Conservation (phyloP, 2,329 filamentous ascomycete genomes). For the Clonostachys byssicola region DNA sequence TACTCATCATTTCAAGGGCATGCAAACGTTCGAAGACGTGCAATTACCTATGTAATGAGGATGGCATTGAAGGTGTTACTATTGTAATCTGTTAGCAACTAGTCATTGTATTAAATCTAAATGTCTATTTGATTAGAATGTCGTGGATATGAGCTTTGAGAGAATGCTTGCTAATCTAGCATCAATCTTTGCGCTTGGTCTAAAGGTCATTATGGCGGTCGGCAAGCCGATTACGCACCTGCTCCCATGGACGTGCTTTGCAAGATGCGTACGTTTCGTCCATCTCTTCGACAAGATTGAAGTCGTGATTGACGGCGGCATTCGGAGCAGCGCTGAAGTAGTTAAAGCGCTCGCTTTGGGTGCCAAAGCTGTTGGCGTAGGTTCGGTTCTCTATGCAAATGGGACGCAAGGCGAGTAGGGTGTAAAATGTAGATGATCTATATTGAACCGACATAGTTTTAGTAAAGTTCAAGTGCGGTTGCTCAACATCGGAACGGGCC, state of each 20-base stretch:
- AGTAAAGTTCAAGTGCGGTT: too few species aligned
- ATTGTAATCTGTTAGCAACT: neutral
- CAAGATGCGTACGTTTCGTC: slow-evolving; percentile 16
- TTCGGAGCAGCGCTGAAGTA: slow-evolving; percentile 20
- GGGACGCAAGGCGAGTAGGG: slow-evolving; percentile 34
- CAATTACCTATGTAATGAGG: slow-evolving; percentile 10
- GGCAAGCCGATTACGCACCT: slow-evolving; percentile 23
- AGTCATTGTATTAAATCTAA: neutral
- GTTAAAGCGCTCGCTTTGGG: slow-evolving; percentile 17
- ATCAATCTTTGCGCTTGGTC: too few species aligned
- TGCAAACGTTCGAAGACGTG: slow-evolving; percentile 21
- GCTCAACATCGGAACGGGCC: too few species aligned
- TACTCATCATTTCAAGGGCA: slow-evolving; percentile 19
- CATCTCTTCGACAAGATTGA: slow-evolving; percentile 15
- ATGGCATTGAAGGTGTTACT: slow-evolving; percentile 11
- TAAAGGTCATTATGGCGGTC: slow-evolving; percentile 25
- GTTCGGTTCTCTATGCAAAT: slow-evolving; percentile 39
- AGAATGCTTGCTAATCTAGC: too few species aligned
- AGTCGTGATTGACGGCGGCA: slow-evolving; percentile 22
- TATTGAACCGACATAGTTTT: too few species aligned
- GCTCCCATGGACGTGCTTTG: slow-evolving; percentile 17
- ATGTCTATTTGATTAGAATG: slow-evolving; percentile 19
- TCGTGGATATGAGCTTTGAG: too few species aligned
- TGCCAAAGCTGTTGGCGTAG: neutral
- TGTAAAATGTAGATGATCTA: too few species aligned